A percentile compares a stretch with the other conserved stretches of the same genome.
These are phyloP conservation scores for Aspergillus cejpii DNA, from an alignment of 2,329 filamentous ascomycete genomes.

Conservation along the genomic window DNA sequence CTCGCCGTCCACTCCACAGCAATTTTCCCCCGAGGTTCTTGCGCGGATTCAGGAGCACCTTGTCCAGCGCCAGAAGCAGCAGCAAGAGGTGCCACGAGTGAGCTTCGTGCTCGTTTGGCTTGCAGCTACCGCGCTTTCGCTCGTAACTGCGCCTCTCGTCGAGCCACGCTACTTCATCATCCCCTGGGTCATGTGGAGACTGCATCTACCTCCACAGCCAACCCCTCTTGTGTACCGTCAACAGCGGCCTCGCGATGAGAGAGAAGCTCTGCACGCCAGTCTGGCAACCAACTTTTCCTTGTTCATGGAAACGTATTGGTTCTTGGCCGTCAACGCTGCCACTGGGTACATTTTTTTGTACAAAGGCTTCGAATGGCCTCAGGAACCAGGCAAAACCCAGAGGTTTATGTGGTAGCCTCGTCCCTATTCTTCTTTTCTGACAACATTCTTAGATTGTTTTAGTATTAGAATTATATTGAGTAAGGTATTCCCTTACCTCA, in stretches of 20 bases:
- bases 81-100: slow-evolving; percentile 30
- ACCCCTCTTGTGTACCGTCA: slow-evolving; percentile 26
- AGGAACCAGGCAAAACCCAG: slow-evolving; percentile 45
- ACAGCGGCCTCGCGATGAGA: slow-evolving; percentile 18
- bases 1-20: slow-evolving; percentile 10
- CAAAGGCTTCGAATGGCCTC: slow-evolving; percentile 22
- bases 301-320: slow-evolving; percentile 53
- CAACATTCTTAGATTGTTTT: slow-evolving; percentile 27
- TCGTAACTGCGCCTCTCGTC: slow-evolving; percentile 83
- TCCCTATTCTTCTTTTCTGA: slow-evolving; percentile 55
- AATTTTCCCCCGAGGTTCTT: slow-evolving; percentile 24
- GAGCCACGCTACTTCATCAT: slow-evolving; percentile 95
- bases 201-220: slow-evolving; percentile 59
- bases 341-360: slow-evolving; percentile 27
- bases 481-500: no score
- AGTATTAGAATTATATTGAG: no score
- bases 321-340: slow-evolving; percentile 39
- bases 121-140: slow-evolving; percentile 64
- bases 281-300: slow-evolving; percentile 25
- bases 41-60: slow-evolving; percentile 28
- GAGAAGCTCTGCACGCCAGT: slow-evolving; percentile 23
- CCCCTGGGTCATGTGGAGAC: slow-evolving; percentile 86
- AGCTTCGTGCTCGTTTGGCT: slow-evolving; percentile 58
- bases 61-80: slow-evolving; percentile 25
- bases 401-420: slow-evolving; percentile 63